Conservation (phyloP, 371 early-diverging fungal species). For the Mucor velutinosus region DNA sequence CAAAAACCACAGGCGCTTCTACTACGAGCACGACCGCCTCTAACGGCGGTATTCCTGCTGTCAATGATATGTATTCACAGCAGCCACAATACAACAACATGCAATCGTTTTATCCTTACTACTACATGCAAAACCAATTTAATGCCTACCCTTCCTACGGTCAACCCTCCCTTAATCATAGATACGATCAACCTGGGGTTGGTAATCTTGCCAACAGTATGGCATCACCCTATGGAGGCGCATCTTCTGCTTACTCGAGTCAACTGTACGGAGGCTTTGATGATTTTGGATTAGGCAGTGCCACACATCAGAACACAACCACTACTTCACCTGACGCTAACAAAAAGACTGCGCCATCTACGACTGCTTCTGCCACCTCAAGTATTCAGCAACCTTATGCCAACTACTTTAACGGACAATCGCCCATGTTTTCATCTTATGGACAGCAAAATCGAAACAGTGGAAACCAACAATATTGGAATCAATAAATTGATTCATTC, state of each 20-base stretch:
- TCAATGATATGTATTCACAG: conserved; percentile 15
- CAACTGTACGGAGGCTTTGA: conserved; percentile 10
- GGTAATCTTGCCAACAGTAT: background rate
- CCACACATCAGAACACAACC: background rate
- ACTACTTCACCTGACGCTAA: background rate
- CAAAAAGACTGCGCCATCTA: background rate
- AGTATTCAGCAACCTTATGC: conserved; percentile 4
- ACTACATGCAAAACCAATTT: conserved; percentile 77
- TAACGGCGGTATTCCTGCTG: background rate
- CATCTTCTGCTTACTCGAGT: background rate
- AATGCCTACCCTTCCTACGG: conserved; percentile 22
- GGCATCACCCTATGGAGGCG: background rate
- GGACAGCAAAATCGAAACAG: background rate
- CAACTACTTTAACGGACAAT: conserved; percentile 18
- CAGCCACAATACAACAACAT: conserved; percentile 46
- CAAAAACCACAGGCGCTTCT: background rate
- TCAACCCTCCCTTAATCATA: background rate
- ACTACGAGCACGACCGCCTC: background rate
- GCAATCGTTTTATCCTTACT: conserved; percentile 75
- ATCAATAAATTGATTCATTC: conserved; percentile 9
- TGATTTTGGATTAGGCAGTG: background rate
- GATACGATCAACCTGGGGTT: background rate
- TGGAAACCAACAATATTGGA: conserved; percentile 18
- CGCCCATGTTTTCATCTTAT: conserved; percentile 17
- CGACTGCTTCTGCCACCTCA: background rate